Evolutionary conservation across 176 grass and related monocot species (phyloP), one percentile per base, ranked within the genome.

Genomic region (Oryza nivara): DNA sequence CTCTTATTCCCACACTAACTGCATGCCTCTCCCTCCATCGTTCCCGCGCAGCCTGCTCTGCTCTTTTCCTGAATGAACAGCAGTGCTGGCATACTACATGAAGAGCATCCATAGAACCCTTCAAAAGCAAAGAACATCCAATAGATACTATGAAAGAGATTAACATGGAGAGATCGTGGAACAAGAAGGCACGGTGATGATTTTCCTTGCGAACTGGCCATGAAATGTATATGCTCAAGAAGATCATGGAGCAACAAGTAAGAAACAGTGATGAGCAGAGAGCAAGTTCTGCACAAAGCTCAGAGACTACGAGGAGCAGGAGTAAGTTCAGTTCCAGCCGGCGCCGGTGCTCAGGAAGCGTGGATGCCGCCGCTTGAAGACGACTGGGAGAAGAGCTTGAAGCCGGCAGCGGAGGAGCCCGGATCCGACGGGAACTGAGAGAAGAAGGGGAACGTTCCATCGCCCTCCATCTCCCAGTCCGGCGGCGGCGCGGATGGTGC

Each of bases 281-380:
- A 83, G 23, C 48, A 72, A 86, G 45, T 78, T 56, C n/a, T 74
- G 34, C 80, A 74, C 28, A 68, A 54, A 54, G 14, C 46, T 68
- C 14, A 79, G 46, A 83, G 48, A 16, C 36, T 11, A 74, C 52
- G 51, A 79, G 69, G 22, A 82, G 25, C 28, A 30, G 28, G 28
- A 30, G 28, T 1, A 30, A 30, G 28, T 30, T 30, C 28, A 30
- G 28, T 30, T 30, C 1, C 28, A 30, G 28, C 28, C 28, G 28
- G 28, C 28, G 28, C 28, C 28, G 28, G 28, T 1, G 1, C 28
- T 1, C 28, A 2, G 28, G 28, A 30, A 30, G 28, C 28, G 28
- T 30, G 28, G 28, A 30, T 30, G 1, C 28, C 23, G 23, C 23
- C 1, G 28, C 28, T 23, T 23, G 23, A 23, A 23, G 23, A 23